Evolutionary conservation across 2,329 filamentous ascomycete species (phyloP).

Genomic region (Penicillium sp.): DNA sequence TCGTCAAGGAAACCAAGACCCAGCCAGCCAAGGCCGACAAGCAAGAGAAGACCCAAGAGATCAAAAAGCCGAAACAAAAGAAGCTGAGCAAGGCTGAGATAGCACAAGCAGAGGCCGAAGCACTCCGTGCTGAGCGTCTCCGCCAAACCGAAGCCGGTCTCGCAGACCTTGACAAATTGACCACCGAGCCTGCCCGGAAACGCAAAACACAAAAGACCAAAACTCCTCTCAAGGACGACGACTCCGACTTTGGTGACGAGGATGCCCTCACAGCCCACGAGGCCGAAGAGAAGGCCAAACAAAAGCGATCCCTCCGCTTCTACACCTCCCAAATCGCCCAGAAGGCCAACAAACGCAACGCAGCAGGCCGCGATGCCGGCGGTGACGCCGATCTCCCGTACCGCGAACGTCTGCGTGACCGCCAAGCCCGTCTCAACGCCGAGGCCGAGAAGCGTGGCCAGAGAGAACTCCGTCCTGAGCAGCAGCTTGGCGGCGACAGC

Average conservation of each 20-base stretch:
- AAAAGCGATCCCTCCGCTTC: constrained; percentile 91
- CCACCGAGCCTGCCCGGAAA: constrained; percentile 47
- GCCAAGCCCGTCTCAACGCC: constrained; percentile 79
- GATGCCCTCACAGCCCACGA: constrained; percentile 71
- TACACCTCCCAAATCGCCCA: constrained; percentile 98
- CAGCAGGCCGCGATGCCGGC: constrained; percentile 61
- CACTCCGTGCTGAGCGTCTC: constrained; percentile 52
- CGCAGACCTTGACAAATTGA: constrained; percentile 65
- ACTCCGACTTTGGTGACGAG: constrained; percentile 93
- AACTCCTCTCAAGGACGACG: constrained; percentile 41
- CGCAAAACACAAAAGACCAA: constrained; percentile 39
- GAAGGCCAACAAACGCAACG: constrained; percentile 75
- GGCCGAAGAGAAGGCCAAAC: constrained; percentile 78
- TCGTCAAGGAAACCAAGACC: constrained; percentile 17
- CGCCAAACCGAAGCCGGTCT: constrained; percentile 65
- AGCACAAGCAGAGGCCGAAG: constrained; percentile 53
- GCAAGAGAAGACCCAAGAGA: constrained; percentile 37
- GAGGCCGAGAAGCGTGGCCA: constrained; percentile 81
- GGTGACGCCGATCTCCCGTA: constrained; percentile 64
- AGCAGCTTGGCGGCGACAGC: constrained; percentile 66
- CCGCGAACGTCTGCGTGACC: constrained; percentile 80
- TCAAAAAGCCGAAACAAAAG: constrained; percentile 41
- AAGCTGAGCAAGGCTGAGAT: constrained; percentile 49
- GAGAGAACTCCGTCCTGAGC: constrained; percentile 57
- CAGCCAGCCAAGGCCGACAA: constrained; percentile 15